A percentile compares a stretch with the other conserved stretches of the same genome.
These are phyloP conservation scores for Pleurotus giganteus DNA, from an alignment of 768 basidiomycete genomes.

Conservation along the genomic window DNA sequence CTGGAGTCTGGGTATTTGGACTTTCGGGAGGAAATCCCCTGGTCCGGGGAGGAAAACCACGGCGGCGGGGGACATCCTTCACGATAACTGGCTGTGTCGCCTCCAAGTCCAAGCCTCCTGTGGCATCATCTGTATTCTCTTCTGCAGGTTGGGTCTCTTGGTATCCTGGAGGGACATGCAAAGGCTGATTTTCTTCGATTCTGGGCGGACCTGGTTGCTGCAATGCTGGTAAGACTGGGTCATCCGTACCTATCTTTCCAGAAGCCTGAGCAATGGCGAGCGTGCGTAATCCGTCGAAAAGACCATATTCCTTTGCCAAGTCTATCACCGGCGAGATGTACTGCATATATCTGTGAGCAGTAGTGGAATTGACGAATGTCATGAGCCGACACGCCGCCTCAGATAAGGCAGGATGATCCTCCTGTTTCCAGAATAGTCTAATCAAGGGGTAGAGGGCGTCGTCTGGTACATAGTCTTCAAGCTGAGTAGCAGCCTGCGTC, in stretches of 20 bases:
- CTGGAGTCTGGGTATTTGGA: background rate
- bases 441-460: background rate
- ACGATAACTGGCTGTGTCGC: conserved; percentile 13
- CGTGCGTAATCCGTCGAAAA: background rate
- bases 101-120: conserved; percentile 11
- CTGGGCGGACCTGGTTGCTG: no score
- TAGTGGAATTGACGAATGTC: background rate
- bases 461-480: conserved; percentile 15
- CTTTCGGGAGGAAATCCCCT: background rate
- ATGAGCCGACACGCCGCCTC: background rate
- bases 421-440: background rate
- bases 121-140: background rate
- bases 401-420: background rate
- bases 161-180: background rate
- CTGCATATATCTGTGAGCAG: background rate
- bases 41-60: conserved; percentile 4
- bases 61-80: conserved; percentile 1
- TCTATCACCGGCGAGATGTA: background rate
- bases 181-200: no score
- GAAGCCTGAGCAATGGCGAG: background rate
- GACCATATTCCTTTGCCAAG: background rate
- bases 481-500: conserved; percentile 36
- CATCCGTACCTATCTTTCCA: conserved; percentile 1
- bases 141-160: conserved; percentile 3
- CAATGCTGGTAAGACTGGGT: no score